These are phyloP conservation scores for Lycium ferocissimum DNA, from an alignment of 257 asterid genomes.

Conservation along the genomic window DNA sequence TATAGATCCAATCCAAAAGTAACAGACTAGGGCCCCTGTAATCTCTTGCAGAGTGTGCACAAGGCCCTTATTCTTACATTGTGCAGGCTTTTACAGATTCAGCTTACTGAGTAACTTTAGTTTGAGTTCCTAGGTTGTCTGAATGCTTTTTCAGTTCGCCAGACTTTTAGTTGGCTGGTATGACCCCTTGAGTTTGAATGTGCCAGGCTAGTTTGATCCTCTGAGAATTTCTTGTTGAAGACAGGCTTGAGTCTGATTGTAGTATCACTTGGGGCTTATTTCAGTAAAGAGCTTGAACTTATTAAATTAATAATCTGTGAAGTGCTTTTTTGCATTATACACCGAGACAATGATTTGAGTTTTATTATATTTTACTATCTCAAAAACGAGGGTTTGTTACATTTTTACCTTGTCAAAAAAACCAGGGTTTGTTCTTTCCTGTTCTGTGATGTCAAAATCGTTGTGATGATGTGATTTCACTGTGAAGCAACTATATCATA, in stretches of 20 bases:
- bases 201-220: not conserved
- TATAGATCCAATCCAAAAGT: not conserved
- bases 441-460: not conserved
- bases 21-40: not conserved
- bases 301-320: not conserved
- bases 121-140: not conserved
- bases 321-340: not conserved
- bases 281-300: not conserved
- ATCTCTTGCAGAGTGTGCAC: not conserved
- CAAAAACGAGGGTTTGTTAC: not conserved
- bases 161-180: constrained; percentile 1
- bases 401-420: not conserved
- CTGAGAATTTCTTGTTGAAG: constrained; percentile 13
- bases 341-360: not conserved
- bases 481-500: not conserved
- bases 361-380: not conserved
- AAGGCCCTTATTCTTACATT: not conserved
- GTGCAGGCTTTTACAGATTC: not conserved
- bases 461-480: not conserved
- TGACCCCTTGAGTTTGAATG: not conserved
- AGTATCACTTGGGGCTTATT: not conserved
- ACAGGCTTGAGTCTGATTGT: not conserved
- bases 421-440: not conserved
- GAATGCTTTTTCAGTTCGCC: not conserved
- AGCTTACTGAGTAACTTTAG: not conserved